Percentiles rank a stretch among this genome's conserved stretches.
These are phyloP conservation scores for Hericium alpestre DNA, from an alignment of 768 basidiomycete genomes.

Conservation along the genomic window DNA sequence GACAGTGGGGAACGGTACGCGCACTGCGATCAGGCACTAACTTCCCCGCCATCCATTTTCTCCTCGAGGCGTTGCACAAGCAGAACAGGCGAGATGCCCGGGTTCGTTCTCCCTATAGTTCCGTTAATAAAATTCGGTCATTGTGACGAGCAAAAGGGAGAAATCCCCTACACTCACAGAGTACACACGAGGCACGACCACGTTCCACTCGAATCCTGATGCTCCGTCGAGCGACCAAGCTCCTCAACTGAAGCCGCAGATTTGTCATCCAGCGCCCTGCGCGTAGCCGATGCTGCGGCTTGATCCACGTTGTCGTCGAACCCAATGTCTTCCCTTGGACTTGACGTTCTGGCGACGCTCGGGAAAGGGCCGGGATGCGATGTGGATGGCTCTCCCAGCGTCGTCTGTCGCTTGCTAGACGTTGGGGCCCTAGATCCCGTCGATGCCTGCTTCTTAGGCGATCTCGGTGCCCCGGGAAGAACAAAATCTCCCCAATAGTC, in stretches of 20 bases:
- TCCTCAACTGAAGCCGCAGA: not conserved
- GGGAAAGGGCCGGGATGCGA: no score
- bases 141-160: not conserved
- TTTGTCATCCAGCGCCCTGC: not conserved
- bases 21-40: not conserved
- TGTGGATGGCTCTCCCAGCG: no score
- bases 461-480: conserved; percentile 19
- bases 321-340: not conserved
- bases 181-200: conserved; percentile 9
- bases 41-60: conserved; percentile 15
- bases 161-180: not conserved
- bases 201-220: not conserved
- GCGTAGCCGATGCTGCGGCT: not conserved
- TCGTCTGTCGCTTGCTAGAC: not conserved
- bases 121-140: conserved; percentile 1
- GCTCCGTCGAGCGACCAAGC: not conserved
- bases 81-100: conserved; percentile 49
- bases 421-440: not conserved
- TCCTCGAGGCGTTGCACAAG: conserved; percentile 45
- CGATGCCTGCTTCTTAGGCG: not conserved
- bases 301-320: not conserved
- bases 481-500: conserved; percentile 44
- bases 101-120: conserved; percentile 37
- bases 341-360: not conserved
- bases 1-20: no score